Evolutionary conservation across 345 rosid species (phyloP), one percentile per base, ranked within the genome.

Genomic region (Iberis pinnata): DNA sequence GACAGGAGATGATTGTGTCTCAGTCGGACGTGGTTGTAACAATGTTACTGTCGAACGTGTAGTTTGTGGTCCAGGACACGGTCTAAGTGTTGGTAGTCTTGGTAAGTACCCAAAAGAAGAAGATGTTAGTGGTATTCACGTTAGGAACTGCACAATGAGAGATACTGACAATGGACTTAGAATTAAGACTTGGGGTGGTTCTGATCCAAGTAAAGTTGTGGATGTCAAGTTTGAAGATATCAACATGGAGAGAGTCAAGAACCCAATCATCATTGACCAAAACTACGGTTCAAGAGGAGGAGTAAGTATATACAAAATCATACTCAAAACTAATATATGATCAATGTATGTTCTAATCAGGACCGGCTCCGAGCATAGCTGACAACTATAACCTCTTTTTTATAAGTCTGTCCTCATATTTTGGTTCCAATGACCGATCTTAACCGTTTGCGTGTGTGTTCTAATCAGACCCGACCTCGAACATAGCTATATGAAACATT

Each of bases 261-360:
- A 63, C 49, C 74, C 74, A 31, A 70, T 70, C 27, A 63, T 63
- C 41, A 70, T 70, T 53, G 74, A 70, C 6, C 74, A 70, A 64
- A 51, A 70, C 53, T 70, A 70, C 16, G 64, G 74, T 44, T 53
- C 71, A 52, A 67, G 72, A 67, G 61, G 61, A n/a, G 72, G 72
- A 25, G 72, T 67, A 60, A 66, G 70, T 49, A 41, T 26, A 32
- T 29, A 22, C 6, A 2, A 6, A 22, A 22, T 22, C 25, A 22
- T 2, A 6, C 25, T 22, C 25, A 22, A 2, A 22, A 6, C 13
- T n/a, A n/a, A n/a, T n/a, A n/a, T n/a, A n/a, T n/a, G n/a, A n/a
- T n/a, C n/a, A n/a, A n/a, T n/a, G n/a, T n/a, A n/a, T n/a, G n/a
- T n/a, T n/a, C n/a, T n/a, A n/a, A n/a, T n/a, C n/a, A n/a, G n/a